Conservation (phyloP, 306 rosid genomes). For the Malus orientalis region DNA sequence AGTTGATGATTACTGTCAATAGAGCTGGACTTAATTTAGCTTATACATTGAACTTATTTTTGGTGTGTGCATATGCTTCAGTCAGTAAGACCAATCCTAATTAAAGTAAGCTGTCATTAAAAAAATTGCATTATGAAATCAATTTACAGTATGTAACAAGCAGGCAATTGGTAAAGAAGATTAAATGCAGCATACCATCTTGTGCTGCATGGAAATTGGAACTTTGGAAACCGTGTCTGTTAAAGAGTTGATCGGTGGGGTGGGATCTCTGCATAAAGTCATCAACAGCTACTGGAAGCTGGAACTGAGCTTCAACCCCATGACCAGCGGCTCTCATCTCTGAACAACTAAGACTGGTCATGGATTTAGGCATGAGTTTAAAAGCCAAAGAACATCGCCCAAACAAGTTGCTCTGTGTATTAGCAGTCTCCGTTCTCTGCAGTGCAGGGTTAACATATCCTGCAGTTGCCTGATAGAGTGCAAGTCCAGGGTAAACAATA, state of each 20-base stretch:
- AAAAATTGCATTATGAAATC: not conserved
- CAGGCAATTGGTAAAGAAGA: not conserved
- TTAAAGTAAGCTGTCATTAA: not conserved
- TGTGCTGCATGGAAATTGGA: slow-evolving; percentile 68
- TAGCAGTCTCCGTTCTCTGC: slow-evolving; percentile 57
- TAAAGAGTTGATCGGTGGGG: slow-evolving; percentile 67
- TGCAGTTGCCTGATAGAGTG: slow-evolving; percentile 95
- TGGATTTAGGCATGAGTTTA: slow-evolving; percentile 87
- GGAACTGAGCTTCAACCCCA: slow-evolving; percentile 89
- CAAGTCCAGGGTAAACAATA: slow-evolving; percentile 87
- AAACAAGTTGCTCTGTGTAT: slow-evolving; percentile 63
- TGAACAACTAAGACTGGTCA: slow-evolving; percentile 82
- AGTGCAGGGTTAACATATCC: slow-evolving; percentile 90
- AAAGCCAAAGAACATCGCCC: slow-evolving; percentile 82
- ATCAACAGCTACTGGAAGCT: slow-evolving; percentile 83
- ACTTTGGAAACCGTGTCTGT: slow-evolving; percentile 59
- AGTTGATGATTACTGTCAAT: not conserved
- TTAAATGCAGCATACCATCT: slow-evolving; percentile 59
- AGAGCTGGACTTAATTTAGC: not conserved
- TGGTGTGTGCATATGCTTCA: not conserved
- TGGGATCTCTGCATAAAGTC: slow-evolving; percentile 96
- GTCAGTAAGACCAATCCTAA: not conserved
- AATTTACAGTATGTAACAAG: not conserved
- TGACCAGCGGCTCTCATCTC: slow-evolving; percentile 98
- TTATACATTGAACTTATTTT: not conserved